These are phyloP conservation scores for Annulohypoxylon bovei DNA, from an alignment of 495 filamentous ascomycete genomes.

Conservation along the genomic window DNA sequence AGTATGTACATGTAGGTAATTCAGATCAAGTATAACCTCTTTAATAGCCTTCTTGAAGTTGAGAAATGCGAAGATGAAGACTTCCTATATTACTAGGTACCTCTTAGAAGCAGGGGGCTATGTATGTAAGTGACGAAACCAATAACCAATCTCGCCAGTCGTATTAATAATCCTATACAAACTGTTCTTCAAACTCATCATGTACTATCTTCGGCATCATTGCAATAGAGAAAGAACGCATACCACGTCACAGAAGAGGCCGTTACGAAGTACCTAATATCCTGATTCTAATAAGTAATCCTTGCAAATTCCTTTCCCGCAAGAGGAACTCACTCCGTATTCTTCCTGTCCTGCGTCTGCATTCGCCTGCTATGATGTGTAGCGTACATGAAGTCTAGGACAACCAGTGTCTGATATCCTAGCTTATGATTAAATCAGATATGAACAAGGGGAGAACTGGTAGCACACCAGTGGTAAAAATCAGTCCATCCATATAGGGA, in stretches of 20 bases:
- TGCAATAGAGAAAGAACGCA: neutral
- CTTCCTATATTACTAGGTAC: neutral
- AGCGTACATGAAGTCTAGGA: conserved; percentile 29
- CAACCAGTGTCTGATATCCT: conserved; percentile 32
- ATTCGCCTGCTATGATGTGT: conserved; percentile 3
- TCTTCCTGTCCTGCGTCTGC: conserved; percentile 1
- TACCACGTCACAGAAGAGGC: neutral
- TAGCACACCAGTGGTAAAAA: conserved; percentile 18
- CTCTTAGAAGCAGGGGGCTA: neutral
- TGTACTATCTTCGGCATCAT: neutral
- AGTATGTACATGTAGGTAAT: too few relatives aligned
- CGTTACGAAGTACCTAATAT: neutral
- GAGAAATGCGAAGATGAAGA: too few relatives aligned
- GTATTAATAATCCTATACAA: conserved; percentile 1
- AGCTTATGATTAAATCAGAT: conserved; percentile 28
- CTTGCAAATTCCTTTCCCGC: conserved; percentile 16
- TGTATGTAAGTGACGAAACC: neutral
- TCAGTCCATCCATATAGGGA: conserved; percentile 23
- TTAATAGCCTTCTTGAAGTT: too few relatives aligned
- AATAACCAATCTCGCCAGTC: neutral
- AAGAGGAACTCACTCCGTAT: neutral
- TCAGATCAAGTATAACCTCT: too few relatives aligned
- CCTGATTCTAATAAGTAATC: conserved; percentile 26
- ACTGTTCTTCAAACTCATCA: neutral
- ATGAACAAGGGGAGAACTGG: conserved; percentile 29